Conservation (phyloP, 768 basidiomycete genomes). For the Leucocoprinus sp. region DNA sequence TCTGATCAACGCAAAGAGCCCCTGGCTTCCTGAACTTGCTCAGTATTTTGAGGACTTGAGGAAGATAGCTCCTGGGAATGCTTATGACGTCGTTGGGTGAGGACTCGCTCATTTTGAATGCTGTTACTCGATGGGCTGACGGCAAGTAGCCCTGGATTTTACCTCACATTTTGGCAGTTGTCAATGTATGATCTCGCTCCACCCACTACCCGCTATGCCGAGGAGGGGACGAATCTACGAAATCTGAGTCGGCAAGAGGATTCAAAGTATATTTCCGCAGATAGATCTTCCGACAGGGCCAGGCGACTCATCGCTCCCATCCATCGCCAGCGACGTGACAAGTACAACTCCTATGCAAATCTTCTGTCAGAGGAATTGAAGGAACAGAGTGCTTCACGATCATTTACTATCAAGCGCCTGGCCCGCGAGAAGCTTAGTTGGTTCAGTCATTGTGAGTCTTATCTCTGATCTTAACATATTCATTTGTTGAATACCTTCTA, state of each 20-base stretch:
- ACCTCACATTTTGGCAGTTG: constrained; percentile 94
- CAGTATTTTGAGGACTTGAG: constrained; percentile 70
- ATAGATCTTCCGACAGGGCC: constrained; percentile 59
- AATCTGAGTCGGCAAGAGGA: constrained; percentile 65
- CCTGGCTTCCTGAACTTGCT: constrained; percentile 74
- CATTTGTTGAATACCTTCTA: constrained; percentile 15
- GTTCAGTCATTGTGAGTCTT: constrained; percentile 57
- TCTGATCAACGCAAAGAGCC: constrained; percentile 36
- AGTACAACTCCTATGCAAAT: constrained; percentile 53
- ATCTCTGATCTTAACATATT: neutral
- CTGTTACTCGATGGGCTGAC: constrained; percentile 1
- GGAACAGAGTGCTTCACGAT: constrained; percentile 63
- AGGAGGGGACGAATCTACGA: constrained; percentile 57
- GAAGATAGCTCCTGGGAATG: constrained; percentile 59
- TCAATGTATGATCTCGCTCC: constrained; percentile 84
- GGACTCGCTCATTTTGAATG: constrained; percentile 18
- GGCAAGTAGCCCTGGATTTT: constrained; percentile 72
- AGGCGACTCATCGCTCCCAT: constrained; percentile 48
- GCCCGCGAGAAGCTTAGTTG: constrained; percentile 74
- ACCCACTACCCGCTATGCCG: constrained; percentile 70
- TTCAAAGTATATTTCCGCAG: constrained; percentile 50
- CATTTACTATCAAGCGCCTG: constrained; percentile 70
- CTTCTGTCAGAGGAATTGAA: constrained; percentile 63
- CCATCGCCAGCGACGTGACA: constrained; percentile 57
- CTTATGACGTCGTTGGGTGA: constrained; percentile 64